A percentile compares a stretch with the other conserved stretches of the same genome.
Evolutionary conservation across 495 filamentous ascomycete species (phyloP).

Genomic region (Neurospora sp.): DNA sequence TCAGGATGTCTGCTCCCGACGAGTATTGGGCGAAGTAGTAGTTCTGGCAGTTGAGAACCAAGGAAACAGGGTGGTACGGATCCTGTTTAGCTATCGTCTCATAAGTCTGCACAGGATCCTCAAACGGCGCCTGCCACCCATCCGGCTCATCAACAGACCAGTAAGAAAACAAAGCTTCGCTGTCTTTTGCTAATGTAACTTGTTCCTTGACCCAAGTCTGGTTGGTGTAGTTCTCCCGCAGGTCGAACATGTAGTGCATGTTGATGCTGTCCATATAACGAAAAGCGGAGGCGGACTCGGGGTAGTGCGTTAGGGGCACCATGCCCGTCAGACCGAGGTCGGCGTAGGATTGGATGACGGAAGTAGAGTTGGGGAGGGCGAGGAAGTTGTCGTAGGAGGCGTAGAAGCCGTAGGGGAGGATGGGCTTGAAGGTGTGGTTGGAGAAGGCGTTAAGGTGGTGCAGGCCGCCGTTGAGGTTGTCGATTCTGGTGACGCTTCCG

Average conservation of each 20-base stretch:
- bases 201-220: conserved; percentile 40
- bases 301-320: conserved; percentile 27
- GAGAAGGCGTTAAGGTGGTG: conserved; percentile 27
- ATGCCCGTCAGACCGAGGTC: conserved; percentile 38
- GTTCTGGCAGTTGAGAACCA: conserved; percentile 61
- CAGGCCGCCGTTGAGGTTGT: conserved; percentile 50
- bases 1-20: conserved; percentile 52
- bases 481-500: conserved; percentile 53
- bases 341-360: conserved; percentile 37
- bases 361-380: conserved; percentile 27
- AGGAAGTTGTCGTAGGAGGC: conserved; percentile 48
- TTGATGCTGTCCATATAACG: conserved; percentile 43
- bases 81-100: conserved; percentile 31
- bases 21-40: conserved; percentile 58
- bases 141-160: conserved; percentile 66
- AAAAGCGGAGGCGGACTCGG: conserved; percentile 38
- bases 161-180: conserved; percentile 50
- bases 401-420: conserved; percentile 59
- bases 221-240: conserved; percentile 53
- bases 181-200: conserved; percentile 39
- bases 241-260: conserved; percentile 57
- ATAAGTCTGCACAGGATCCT: conserved; percentile 26
- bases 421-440: conserved; percentile 28
- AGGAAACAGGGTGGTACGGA: conserved; percentile 52
- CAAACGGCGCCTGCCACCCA: conserved; percentile 50